phyloP scores from a whole-genome alignment of 164 flowering plant genomes.

The Protea cynaroides region DNA sequence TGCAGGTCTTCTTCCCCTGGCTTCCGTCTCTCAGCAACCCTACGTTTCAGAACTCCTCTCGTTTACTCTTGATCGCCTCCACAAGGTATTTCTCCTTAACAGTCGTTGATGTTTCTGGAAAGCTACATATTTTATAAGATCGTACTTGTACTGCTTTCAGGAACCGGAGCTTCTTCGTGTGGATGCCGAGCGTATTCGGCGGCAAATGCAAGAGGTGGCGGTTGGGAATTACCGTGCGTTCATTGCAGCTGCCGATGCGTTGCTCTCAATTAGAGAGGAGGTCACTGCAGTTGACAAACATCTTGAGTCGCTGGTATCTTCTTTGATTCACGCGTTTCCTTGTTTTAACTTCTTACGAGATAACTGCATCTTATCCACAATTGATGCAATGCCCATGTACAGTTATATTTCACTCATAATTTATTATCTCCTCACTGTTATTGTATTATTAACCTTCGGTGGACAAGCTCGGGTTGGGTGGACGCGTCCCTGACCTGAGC shows the following conservation, averaged over 20 bases:
- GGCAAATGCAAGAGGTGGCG: slow-evolving; percentile 99
- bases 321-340: neutral
- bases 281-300: slow-evolving; percentile 74
- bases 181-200: slow-evolving; percentile 84
- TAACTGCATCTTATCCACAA: neutral
- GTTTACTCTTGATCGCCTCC: slow-evolving; percentile 98
- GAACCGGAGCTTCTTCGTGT: slow-evolving; percentile 96
- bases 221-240: slow-evolving; percentile 91
- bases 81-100: slow-evolving; percentile 46
- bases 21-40: slow-evolving; percentile 77
- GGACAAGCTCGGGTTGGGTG: no score
- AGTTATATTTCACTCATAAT: neutral
- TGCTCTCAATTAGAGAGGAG: slow-evolving; percentile 66
- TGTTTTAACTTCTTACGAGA: neutral
- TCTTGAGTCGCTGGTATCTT: slow-evolving; percentile 73
- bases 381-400: no score
- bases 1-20: slow-evolving; percentile 53
- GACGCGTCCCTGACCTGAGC: no score
- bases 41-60: slow-evolving; percentile 97
- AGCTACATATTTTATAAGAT: neutral
- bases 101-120: neutral
- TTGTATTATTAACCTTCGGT: neutral
- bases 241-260: slow-evolving; percentile 89
- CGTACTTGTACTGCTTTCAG: slow-evolving; percentile 20
- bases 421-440: neutral